phyloP scores from a whole-genome alignment of 2,329 filamentous ascomycete genomes.

The Trichocomaceae sp. region DNA sequence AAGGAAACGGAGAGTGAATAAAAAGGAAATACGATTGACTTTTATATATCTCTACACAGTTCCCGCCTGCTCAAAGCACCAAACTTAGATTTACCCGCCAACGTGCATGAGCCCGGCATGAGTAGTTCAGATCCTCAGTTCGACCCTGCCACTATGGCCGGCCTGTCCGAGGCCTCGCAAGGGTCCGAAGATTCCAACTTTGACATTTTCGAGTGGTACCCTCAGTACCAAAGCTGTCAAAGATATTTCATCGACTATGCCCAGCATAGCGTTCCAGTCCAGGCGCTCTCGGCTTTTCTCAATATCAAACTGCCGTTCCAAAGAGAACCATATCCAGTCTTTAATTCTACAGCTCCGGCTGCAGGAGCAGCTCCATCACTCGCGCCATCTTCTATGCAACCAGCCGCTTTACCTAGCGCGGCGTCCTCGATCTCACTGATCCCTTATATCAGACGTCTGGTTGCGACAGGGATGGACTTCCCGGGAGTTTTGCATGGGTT shows the following conservation, averaged over 20 bases:
- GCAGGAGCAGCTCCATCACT: slow-evolving; percentile 16
- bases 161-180: slow-evolving; percentile 30
- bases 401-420: slow-evolving; percentile 30
- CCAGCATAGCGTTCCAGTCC: slow-evolving; percentile 73
- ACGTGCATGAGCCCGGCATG: slow-evolving; percentile 19
- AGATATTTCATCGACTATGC: slow-evolving; percentile 87
- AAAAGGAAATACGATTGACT: background rate
- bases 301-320: slow-evolving; percentile 91
- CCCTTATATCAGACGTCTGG: slow-evolving; percentile 82
- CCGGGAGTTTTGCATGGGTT: slow-evolving; percentile 85
- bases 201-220: slow-evolving; percentile 83
- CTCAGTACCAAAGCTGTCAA: slow-evolving; percentile 81
- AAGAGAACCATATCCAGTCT: slow-evolving; percentile 48
- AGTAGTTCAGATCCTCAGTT: slow-evolving; percentile 26
- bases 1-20: background rate
- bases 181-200: slow-evolving; percentile 42
- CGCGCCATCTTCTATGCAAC: slow-evolving; percentile 39
- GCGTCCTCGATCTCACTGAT: slow-evolving; percentile 59
- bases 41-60: background rate
- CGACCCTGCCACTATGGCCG: slow-evolving; percentile 34
- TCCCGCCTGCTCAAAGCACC: slow-evolving; percentile 3
- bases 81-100: background rate
- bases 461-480: slow-evolving; percentile 86
- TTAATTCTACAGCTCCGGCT: slow-evolving; percentile 31
- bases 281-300: slow-evolving; percentile 81